A percentile compares a stretch with the other conserved stretches of the same genome.
Evolutionary conservation across 1,139 yeast genomes (phyloP).

Genomic region (Cylindricascospora bacillispora): DNA sequence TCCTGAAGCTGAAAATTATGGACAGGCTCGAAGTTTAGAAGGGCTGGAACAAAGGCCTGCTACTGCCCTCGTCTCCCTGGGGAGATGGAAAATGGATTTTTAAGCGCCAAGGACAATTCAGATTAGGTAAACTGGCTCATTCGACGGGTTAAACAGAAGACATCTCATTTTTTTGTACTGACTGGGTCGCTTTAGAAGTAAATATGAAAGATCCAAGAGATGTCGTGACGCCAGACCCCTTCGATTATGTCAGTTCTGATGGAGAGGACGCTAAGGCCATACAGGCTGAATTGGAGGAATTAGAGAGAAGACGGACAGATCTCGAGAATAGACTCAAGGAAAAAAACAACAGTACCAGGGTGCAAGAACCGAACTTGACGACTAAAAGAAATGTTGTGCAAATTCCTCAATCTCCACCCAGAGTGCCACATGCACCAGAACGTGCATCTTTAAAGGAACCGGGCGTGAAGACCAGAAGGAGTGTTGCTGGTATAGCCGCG

Average conservation of each 20-base stretch:
- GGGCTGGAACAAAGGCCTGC: too few species aligned
- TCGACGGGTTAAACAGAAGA: neutral
- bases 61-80: too few species aligned
- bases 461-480: neutral
- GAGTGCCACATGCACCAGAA: too few species aligned
- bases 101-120: too few species aligned
- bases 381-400: conserved; percentile 10
- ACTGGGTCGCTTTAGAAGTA: neutral
- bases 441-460: neutral
- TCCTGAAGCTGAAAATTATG: too few species aligned
- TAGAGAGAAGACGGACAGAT: conserved; percentile 18
- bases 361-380: conserved; percentile 16
- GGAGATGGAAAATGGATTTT: too few species aligned
- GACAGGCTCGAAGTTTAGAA: too few species aligned
- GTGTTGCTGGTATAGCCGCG: neutral
- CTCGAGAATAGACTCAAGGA: conserved; percentile 12
- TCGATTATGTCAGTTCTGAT: conserved; percentile 12
- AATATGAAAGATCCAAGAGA: conserved; percentile 22
- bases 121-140: too few species aligned
- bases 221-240: conserved; percentile 10
- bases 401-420: conserved; percentile 16
- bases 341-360: conserved; percentile 9
- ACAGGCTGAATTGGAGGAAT: conserved; percentile 16
- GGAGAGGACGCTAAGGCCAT: conserved; percentile 11
- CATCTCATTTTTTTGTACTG: neutral